Conservation (phyloP, 179 eudicot genomes). For the Kewa caespitosa region DNA sequence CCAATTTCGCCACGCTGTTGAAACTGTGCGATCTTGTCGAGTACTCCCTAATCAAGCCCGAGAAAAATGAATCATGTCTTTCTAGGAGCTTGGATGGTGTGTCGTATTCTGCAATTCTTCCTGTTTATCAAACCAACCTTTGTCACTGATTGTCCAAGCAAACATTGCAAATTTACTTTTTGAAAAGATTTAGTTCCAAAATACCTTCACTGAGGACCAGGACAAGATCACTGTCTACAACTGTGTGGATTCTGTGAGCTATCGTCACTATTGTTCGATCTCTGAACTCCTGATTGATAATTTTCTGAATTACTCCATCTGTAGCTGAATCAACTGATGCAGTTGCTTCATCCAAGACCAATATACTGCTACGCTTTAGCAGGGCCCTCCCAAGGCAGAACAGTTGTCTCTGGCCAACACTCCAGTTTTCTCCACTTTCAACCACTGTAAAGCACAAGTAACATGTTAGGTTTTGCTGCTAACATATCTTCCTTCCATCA, state of each 20-base stretch:
- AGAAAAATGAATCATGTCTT: slow-evolving; percentile 82
- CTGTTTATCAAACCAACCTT: slow-evolving; percentile 38
- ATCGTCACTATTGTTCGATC: slow-evolving; percentile 89
- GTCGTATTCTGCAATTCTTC: slow-evolving; percentile 91
- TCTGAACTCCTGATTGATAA: slow-evolving; percentile 77
- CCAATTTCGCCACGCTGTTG: slow-evolving; percentile 34
- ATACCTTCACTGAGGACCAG: slow-evolving; percentile 94
- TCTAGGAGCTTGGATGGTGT: slow-evolving; percentile 77
- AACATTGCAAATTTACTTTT: not conserved
- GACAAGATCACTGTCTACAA: slow-evolving; percentile 91
- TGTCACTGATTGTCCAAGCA: not conserved
- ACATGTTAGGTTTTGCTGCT: too few relatives aligned
- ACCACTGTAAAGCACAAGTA: too few relatives aligned
- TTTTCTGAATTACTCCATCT: slow-evolving; percentile 90
- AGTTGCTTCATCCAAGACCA: slow-evolving; percentile 97
- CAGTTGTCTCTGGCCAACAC: slow-evolving; percentile 96
- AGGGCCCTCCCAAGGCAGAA: slow-evolving; percentile 91
- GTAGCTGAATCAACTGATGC: slow-evolving; percentile 98
- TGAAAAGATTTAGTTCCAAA: too few relatives aligned
- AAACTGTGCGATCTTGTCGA: slow-evolving; percentile 72
- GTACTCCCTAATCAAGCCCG: slow-evolving; percentile 80
- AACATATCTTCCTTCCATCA: too few relatives aligned
- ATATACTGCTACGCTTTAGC: slow-evolving; percentile 81
- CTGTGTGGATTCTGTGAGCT: slow-evolving; percentile 95
- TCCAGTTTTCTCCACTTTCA: slow-evolving; percentile 98